Evolutionary conservation across 176 grass and related monocot genomes (phyloP), one percentile per base, ranked within the genome.

Genomic region (Oryza officinalis): DNA sequence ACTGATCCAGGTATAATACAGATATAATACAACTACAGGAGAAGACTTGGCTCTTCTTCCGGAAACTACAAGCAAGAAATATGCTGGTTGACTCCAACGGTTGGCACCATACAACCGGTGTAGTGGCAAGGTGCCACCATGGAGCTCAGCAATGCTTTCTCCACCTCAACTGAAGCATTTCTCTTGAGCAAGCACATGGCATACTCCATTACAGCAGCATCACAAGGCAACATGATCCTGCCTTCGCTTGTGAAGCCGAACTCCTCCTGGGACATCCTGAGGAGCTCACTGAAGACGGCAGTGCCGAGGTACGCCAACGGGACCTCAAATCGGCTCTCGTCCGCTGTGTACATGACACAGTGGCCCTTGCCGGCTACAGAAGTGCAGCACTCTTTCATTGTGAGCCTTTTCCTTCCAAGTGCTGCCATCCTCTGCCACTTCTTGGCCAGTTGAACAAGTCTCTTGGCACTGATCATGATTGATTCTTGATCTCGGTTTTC

Each of bases 121-220:
- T 65, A 32, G 61, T 74, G 74, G 63, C 66, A 75, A 13, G 78
- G 5, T 12, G 33, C 10, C 20, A 74, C 71, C 67, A 92, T 64
- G 30, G 83, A 88, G 78, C 90, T 35, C 5, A 92, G 66, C 38
- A 92, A 75, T 27, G 84, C 75, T n/a, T 33, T 73, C 84, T 89
- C 90, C 30, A 92, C 40, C 2, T 87, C 90, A 41, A 63, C 43
- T 4, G 87, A 89, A 9, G 83, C 43, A 38, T 50, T 67, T 57
- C 71, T 87, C 31, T 54, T 77, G 27, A 90, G 28, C 67, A 90
- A 70, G 4, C 74, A 80, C 63, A 93, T 79, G 3, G 63, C 85
- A 35, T 90, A 90, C 81, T 90, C 85, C 88, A 90, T 72, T 8
- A 84, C 67, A 3, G 50, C 63, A 0, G 87, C 85, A 41, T 93